Percentiles rank a stretch among this genome's conserved stretches.
phyloP scores from a whole-genome alignment of 441 rosid genomes.

The Iberis amara region DNA sequence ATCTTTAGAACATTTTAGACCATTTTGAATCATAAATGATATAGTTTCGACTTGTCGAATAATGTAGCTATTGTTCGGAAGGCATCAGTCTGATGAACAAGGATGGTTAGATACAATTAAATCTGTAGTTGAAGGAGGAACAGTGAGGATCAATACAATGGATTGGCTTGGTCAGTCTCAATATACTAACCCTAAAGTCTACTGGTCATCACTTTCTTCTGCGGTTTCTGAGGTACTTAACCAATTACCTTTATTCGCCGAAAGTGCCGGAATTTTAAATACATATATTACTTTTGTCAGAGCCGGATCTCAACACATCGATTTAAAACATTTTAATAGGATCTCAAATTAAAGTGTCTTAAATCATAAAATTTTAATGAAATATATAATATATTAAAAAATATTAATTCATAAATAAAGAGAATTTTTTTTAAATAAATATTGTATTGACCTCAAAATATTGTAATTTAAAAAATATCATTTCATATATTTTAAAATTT shows the following conservation, averaged over 20 bases:
- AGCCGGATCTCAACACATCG: too few relatives aligned
- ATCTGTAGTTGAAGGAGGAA: slow-evolving; percentile 54
- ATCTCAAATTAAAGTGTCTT: too few relatives aligned
- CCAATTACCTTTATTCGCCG: not conserved
- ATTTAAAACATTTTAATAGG: too few relatives aligned
- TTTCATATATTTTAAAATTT: too few relatives aligned
- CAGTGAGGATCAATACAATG: slow-evolving; percentile 72
- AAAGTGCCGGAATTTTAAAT: not conserved
- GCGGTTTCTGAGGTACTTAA: slow-evolving; percentile 63
- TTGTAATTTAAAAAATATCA: too few relatives aligned
- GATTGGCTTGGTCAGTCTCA: slow-evolving; percentile 96
- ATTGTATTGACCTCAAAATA: too few relatives aligned
- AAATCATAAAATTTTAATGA: too few relatives aligned
- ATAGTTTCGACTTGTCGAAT: slow-evolving; percentile 26
- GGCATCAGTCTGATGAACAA: slow-evolving; percentile 70
- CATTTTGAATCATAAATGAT: slow-evolving; percentile 20
- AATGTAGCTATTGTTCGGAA: slow-evolving; percentile 65
- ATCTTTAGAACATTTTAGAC: not conserved
- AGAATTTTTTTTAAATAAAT: too few relatives aligned
- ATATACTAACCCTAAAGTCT: slow-evolving; percentile 43
- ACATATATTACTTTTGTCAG: too few relatives aligned
- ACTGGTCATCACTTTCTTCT: slow-evolving; percentile 70
- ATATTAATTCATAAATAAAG: too few relatives aligned
- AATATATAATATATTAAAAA: too few relatives aligned
- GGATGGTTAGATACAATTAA: slow-evolving; percentile 80